Evolutionary conservation across 2,329 filamentous ascomycete species (phyloP).

Genomic region (Pseudogymnoascus pannorum): DNA sequence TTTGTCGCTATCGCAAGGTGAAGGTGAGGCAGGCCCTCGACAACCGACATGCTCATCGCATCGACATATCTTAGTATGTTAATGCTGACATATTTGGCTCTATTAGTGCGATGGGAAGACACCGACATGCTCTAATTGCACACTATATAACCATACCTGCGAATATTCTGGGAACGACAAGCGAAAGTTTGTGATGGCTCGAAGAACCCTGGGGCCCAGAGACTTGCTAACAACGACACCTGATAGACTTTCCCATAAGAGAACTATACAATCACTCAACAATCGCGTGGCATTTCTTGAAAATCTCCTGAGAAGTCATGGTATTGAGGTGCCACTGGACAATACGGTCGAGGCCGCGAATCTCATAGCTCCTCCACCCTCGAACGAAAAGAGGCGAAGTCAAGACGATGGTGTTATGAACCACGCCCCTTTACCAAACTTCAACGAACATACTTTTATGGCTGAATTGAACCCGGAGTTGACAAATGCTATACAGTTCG

Average conservation of each 20-base stretch:
- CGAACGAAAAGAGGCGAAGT: neutral
- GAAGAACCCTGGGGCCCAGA: neutral
- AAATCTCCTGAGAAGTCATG: neutral
- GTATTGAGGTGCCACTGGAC: neutral
- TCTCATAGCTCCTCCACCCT: neutral
- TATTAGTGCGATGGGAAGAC: neutral
- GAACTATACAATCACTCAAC: neutral
- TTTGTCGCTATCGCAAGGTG: neutral
- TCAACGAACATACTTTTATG: neutral
- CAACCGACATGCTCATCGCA: neutral
- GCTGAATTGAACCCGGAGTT: neutral
- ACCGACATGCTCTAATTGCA: conserved; percentile 3
- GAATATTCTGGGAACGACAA: neutral
- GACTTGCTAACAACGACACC: neutral
- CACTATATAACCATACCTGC: neutral
- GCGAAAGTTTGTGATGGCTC: neutral
- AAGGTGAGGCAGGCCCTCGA: neutral
- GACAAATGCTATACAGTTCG: neutral
- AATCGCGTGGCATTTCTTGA: neutral
- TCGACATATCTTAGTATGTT: neutral
- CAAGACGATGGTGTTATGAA: neutral
- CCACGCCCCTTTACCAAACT: neutral
- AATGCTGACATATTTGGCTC: neutral
- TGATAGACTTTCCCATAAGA: conserved; percentile 1
- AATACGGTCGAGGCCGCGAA: neutral